Evolutionary conservation across 2,329 filamentous ascomycete genomes (phyloP), one percentile per base, ranked within the genome.

Genomic region (Mycocentrospora acerina): DNA sequence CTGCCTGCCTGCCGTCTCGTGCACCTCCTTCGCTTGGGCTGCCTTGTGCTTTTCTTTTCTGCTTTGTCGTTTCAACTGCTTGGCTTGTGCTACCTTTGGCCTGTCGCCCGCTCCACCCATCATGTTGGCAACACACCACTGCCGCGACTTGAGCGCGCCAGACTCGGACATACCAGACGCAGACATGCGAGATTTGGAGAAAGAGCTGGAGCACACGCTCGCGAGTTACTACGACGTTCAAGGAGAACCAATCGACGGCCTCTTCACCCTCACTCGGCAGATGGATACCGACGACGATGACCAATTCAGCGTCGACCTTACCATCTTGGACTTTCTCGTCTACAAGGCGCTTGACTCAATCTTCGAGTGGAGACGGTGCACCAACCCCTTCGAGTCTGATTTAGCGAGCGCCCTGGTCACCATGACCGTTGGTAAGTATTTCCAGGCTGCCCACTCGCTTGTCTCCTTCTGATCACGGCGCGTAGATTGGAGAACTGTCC

Each of bases 261-360:
- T 63, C 30, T 51, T 57, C 40, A 59, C 53, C 15, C 54, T 64
- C 12, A 63, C 59, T 11, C 55, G 60, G 8, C 48, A 48, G 7
- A 64, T 67, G 62, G 60, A 64, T 12, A 50, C 46, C n/a, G 58
- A 63, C 11, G 55, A 59, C 1, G 57, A 59, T n/a, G 58, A 65
- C 22, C 69, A 71, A 27, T 54, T 70, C 15, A 74, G 79, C 13
- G 72, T 79, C 11, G 74, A 82, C 46, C 54, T 72, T 24, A 71
- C 78, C 57, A 78, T 80, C 29, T 62, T 80, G n/a, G 79, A 82
- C 53, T 81, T 79, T 48, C 57, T 80, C 4, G 52, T 74, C 27
- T 74, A 71, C 62, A 68, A 72, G 30, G 68, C 74, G 7, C 73
- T 70, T 28, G 57, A 69, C 14, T 57, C 62, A 26, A 60, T 75